Evolutionary conservation across 306 rosid genomes (phyloP), one percentile per base, ranked within the genome.

Genomic region (Prunus fruticosa): DNA sequence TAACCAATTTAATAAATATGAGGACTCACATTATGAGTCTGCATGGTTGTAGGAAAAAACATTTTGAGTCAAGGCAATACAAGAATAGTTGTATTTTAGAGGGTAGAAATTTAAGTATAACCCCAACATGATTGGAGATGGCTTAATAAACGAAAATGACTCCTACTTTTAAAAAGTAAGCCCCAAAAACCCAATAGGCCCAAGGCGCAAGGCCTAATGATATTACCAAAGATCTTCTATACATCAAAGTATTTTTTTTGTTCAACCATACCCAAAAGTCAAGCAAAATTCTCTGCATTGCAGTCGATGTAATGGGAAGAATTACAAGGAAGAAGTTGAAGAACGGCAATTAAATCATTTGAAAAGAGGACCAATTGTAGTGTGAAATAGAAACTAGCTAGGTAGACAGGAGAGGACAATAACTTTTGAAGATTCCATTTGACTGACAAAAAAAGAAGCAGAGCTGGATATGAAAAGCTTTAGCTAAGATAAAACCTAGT

Each of bases 391-490:
- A 27, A 5, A 11, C 11, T 23, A 23, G 18, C 27, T 56, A 56
- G 64, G 16, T 58, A 23, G 34, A 51, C 23, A 64, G 54, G 11
- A 45, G 20, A 19, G 19, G 25, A 2, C 43, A 7, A 38, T 6
- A 50, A 8, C 50, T 50, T 75, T 53, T 27, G 13, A 32, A 52
- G 50, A 75, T 64, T 75, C 64, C 64, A 30, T 25, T 75, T 51
- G 78, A 64, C 78, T 30, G 22, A 45, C 28, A 0, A 3, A 34
- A 10, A 32, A 28, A 16, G 0, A 41, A 56, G 54, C 50, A 58
- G 41, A 25, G 45, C 6, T 5, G 27, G 32, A 19, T 53, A 15
- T 18, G 6, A 9, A 2, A 23, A 57, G 14, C 9, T 28, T 1
- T 15, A 0, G 47, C 14, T 6, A 5, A 63, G 11, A 5, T 62